Evolutionary conservation across 768 basidiomycete species (phyloP), one percentile per base, ranked within the genome.

Genomic region (Strobilomyces echinocephalus): DNA sequence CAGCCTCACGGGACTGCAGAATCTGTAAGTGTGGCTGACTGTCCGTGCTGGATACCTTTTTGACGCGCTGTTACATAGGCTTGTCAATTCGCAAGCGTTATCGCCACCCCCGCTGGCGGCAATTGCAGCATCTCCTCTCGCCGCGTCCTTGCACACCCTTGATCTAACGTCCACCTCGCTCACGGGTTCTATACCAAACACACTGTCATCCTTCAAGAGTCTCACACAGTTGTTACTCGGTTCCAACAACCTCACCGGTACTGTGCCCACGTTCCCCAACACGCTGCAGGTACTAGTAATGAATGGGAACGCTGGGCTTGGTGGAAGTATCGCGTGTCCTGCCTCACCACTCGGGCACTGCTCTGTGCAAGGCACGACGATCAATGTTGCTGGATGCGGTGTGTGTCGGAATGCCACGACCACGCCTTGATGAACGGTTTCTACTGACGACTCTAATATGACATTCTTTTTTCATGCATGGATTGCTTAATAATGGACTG

Each of bases 161-260:
- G 74, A 77, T 30, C 64, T 77, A 21, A 73, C 73, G 10, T 69
- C 70, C 2, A 75, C 73, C 2, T 72, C 68, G 7, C 66, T 77
- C n/a, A 65, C 69, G 2, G 71, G 71, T n/a, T 50, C 64, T 40
- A 72, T 77, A 35, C 73, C 75, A 2, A 49, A 59, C 8, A 38
- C 62, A 6, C 50, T 77, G 30, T 68, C 70, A 8, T 68, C 72
- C 18, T 62, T 75, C 21, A 61, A 60, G 18, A 58, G 66, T 1
- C 71, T 77, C 18, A 63, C 61, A 0, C 73, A 75, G 52, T 60
- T 77, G 14, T 64, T 76, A 40, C 70, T 77, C 0, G 63, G 73
- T 44, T 63, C 66, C 38, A 77, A 70, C 59, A 69, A 73, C 55
- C 63, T 76, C 38, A 60, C 68, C 1, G 65, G 67, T 7, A 60